Conservation (phyloP, 371 early-diverging fungal species). For the Sporodiniella umbellata region DNA sequence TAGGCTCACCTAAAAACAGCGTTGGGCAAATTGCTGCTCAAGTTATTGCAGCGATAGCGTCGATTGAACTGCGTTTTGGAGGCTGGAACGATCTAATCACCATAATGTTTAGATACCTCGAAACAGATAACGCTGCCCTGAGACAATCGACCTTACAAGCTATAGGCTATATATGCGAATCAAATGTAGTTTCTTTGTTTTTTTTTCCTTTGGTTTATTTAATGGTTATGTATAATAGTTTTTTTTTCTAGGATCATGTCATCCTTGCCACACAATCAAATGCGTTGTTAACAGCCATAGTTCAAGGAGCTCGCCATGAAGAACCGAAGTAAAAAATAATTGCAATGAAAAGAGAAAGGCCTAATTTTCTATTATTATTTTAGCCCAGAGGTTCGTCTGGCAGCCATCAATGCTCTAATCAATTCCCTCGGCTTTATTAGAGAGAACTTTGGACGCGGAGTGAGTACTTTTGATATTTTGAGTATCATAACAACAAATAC, state of each 20-base stretch:
- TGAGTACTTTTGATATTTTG: too few species aligned
- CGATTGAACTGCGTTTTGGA: constrained; percentile 81
- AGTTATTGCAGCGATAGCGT: constrained; percentile 58
- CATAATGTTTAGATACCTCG: constrained; percentile 71
- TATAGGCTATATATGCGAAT: constrained; percentile 91
- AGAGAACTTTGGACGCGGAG: constrained; percentile 87
- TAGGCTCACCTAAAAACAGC: constrained; percentile 60
- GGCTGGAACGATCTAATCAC: constrained; percentile 87
- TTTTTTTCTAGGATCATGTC: constrained; percentile 63
- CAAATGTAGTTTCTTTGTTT: constrained; percentile 70
- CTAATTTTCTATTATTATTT: too few species aligned
- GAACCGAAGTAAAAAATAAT: constrained; percentile 71
- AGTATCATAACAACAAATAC: too few species aligned
- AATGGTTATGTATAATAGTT: too few species aligned
- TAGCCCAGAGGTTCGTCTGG: constrained; percentile 81
- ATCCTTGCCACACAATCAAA: constrained; percentile 78
- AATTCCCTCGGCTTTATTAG: constrained; percentile 93
- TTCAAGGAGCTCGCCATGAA: constrained; percentile 88
- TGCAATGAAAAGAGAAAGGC: too few species aligned
- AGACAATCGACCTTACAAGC: constrained; percentile 81
- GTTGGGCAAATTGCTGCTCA: constrained; percentile 79
- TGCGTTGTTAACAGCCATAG: constrained; percentile 87
- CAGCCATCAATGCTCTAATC: constrained; percentile 86
- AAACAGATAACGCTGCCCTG: constrained; percentile 47
- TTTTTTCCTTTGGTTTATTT: too few species aligned